Conservation (phyloP, 2,329 filamentous ascomycete genomes). For the Pseudogymnoascus sp. region DNA sequence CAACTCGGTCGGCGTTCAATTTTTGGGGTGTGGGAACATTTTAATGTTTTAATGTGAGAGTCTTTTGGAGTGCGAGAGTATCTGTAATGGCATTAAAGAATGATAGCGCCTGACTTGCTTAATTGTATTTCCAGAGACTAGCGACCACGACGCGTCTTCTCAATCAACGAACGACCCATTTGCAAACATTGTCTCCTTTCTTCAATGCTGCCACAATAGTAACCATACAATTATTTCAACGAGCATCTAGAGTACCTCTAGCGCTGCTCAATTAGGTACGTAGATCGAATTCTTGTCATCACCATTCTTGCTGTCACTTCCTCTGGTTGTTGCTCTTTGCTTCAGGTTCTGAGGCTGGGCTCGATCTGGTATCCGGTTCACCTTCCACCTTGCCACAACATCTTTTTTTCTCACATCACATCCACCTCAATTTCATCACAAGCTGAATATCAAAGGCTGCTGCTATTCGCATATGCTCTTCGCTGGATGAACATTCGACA, state of each 20-base stretch:
- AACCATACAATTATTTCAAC: neutral
- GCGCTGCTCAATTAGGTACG: slow-evolving; percentile 12
- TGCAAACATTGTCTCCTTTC: neutral
- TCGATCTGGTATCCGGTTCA: neutral
- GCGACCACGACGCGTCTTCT: neutral
- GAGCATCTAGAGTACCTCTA: slow-evolving; percentile 13
- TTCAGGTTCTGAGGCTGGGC: neutral
- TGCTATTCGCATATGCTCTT: neutral
- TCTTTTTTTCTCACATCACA: neutral
- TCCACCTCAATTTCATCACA: neutral
- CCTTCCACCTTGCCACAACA: neutral
- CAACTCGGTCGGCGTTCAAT: neutral
- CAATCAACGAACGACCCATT: neutral
- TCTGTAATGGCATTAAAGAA: neutral
- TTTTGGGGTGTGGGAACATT: neutral
- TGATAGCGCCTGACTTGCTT: neutral
- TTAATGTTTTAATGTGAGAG: neutral
- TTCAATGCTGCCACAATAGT: neutral
- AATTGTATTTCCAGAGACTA: neutral
- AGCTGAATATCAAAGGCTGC: neutral
- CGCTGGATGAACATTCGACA: neutral
- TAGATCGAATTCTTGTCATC: neutral
- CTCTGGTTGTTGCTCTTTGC: too few relatives aligned
- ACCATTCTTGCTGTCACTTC: neutral
- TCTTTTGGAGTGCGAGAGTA: neutral